Conservation (phyloP, 2,329 filamentous ascomycete genomes). For the Malbranchea cinnamomea region DNA sequence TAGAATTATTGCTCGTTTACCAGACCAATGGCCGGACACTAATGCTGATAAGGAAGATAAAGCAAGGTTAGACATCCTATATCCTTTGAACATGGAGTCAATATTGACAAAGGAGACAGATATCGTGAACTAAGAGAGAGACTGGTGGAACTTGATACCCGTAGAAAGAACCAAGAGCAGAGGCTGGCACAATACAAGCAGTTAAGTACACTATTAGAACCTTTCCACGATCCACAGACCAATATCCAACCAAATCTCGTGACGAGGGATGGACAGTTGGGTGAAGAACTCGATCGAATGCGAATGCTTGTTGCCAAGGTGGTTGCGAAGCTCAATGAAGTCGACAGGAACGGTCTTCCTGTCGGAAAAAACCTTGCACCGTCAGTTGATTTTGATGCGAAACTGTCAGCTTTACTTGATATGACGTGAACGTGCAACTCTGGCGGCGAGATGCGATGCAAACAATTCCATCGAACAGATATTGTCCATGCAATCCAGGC, state of each 20-base stretch:
- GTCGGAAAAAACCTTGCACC: constrained; percentile 9
- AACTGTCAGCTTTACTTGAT: constrained; percentile 19
- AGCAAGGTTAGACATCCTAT: constrained; percentile 19
- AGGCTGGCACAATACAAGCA: constrained; percentile 34
- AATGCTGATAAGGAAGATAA: constrained; percentile 19
- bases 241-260: constrained; percentile 42
- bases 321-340: constrained; percentile 22
- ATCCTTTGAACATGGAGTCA: constrained; percentile 2
- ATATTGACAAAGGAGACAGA: constrained; percentile 8
- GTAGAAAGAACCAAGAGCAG: constrained; percentile 30
- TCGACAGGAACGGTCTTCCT: constrained; percentile 10
- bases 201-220: constrained; percentile 32
- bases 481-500: too few relatives aligned
- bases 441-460: too few relatives aligned
- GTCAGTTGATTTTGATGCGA: constrained; percentile 2
- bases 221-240: constrained; percentile 34
- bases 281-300: constrained; percentile 35
- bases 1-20: constrained; percentile 26
- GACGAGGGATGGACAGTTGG: constrained; percentile 36
- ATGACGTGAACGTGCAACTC: constrained; percentile 19
- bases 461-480: too few relatives aligned
- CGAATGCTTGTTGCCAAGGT: constrained; percentile 32
- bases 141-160: constrained; percentile 31
- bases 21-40: constrained; percentile 20
- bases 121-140: constrained; percentile 28